Evolutionary conservation across 164 flowering plant genomes (phyloP), one percentile per base, ranked within the genome.

Genomic region (Berberis vulgaris): DNA sequence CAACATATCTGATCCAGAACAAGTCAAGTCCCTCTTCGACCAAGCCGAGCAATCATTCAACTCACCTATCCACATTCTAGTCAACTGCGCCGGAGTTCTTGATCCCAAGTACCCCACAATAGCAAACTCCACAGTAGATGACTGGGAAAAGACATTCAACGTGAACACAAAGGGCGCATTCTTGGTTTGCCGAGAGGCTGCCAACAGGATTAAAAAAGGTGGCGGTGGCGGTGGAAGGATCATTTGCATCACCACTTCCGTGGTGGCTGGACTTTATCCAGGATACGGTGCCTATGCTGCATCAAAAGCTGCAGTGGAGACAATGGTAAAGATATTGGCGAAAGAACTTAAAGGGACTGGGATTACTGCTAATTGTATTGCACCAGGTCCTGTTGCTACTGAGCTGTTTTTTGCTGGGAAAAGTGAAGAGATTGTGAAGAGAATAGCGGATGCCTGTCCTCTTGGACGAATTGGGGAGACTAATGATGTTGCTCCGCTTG

Each of bases 211-310:
- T 64, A 54, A 1, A 3, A 76, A 68, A 1, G 82, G 81, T 0
- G 86, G 83, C 5, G 82, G 86, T 3, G 79, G 83, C 5, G 82
- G 86, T 3, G 79, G 83, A 2, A 63, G 82, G 57, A 82, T 82
- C 43, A 69, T 82, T 0, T 7, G 65, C 57, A 41, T 76, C 1
- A 59, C 82, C 7, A 54, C 82, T 5, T 82, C 86, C 0, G 12
- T 67, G n/a, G 79, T 74, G 0, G 81, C 72, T 12, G 50, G 65
- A 1, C 70, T 70, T 39, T n/a, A 3, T 6, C 81, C 85, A 1
- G 80, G 81, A 40, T 77, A 72, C 43, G 74, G 69, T n/a, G 77
- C 83, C 11, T 82, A 82, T 42, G 72, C 79, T 0, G 82, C 83
- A 0, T 76, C 82, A 10, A 82, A 82, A 69, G 86, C 83, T 5